Base-by-base conservation (phyloP, 352 stramenopile species). In the Pythium myriotylum region DNA sequence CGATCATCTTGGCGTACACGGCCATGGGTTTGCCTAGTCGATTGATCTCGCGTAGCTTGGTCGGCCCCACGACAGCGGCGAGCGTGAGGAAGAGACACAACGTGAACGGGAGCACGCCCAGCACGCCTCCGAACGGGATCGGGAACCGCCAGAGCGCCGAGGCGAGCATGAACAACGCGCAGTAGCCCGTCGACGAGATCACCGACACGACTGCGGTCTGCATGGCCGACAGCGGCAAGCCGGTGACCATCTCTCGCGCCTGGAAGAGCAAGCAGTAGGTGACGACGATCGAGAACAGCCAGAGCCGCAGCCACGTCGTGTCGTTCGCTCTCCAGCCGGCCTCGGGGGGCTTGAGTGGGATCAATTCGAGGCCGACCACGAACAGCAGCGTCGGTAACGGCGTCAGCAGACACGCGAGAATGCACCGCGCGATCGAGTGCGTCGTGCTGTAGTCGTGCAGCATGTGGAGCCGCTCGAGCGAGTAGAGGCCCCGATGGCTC, bases 381-480 rank as follows among this genome's bases (percentile, higher is more conserved):
- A 59, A 45, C 27, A 43, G 16, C 12, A 60, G 33, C n/a, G 53
- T 39, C n/a, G 53, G 53, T 9, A 60, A 4, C 5, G 42, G 24
- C 53, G 53, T 60, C 8, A 60, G 40, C 14, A 51, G 5, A 22
- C 53, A 52, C 23, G 50, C 37, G 3, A 60, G 12, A 2, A 60
- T 3, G 13, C 13, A 27, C 16, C 40, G 24, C 5, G 27, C 23
- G 27, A 45, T 19, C 16, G 53, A 50, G 39, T 40, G 13, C 12
- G 13, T 32, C 23, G 2, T 16, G 8, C 56, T 73, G 45, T 79
- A 83, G 8, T 58, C 40, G 14, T 81, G 48, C 12, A 83, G 65
- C 12, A 62, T 56, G 48, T 79, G 46, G 12, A 80, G 35, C 4
- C 69, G 54, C 55, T 79, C 72, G 46, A 79, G 55, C 23, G 74